A percentile compares a stretch with the other conserved stretches of the same genome.
Conservation (phyloP, 73 alveolate species). For the Paramecium primaurelia region DNA sequence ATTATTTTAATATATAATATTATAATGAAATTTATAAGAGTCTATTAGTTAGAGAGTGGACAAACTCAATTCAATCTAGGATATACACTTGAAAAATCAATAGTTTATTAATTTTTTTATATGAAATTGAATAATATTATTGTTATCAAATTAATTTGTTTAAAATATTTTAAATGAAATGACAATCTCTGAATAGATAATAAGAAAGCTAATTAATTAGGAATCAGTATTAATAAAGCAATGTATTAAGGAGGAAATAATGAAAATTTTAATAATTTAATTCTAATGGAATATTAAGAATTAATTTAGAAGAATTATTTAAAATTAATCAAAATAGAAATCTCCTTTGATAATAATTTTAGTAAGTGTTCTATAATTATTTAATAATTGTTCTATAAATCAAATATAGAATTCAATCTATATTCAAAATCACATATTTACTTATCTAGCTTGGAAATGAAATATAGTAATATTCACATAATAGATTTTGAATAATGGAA, state of each 20-base stretch:
- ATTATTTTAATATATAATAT: too few species aligned
- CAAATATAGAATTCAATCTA: conserved; percentile 60
- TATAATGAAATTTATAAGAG: too few species aligned
- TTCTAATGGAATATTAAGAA: conserved; percentile 71
- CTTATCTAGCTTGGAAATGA: conserved; percentile 76
- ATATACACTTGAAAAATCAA: too few species aligned
- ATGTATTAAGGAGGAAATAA: too few species aligned
- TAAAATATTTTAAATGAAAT: background rate
- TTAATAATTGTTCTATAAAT: conserved; percentile 57
- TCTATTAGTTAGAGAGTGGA: too few species aligned
- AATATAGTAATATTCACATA: conserved; percentile 61
- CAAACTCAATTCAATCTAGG: too few species aligned
- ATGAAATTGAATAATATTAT: too few species aligned
- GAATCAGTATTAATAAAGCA: too few species aligned
- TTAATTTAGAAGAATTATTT: conserved; percentile 69
- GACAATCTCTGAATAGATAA: too few species aligned
- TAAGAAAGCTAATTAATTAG: too few species aligned
- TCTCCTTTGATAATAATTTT: background rate
- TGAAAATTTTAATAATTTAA: conserved; percentile 66
- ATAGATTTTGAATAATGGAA: conserved; percentile 66
- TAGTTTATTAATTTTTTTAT: too few species aligned
- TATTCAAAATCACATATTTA: conserved; percentile 66
- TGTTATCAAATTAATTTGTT: too few species aligned
- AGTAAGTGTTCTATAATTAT: conserved; percentile 30
- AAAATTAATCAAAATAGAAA: conserved; percentile 55